Base-by-base conservation (phyloP, 2,329 filamentous ascomycete genomes). In the Trichoderma hamatum region DNA sequence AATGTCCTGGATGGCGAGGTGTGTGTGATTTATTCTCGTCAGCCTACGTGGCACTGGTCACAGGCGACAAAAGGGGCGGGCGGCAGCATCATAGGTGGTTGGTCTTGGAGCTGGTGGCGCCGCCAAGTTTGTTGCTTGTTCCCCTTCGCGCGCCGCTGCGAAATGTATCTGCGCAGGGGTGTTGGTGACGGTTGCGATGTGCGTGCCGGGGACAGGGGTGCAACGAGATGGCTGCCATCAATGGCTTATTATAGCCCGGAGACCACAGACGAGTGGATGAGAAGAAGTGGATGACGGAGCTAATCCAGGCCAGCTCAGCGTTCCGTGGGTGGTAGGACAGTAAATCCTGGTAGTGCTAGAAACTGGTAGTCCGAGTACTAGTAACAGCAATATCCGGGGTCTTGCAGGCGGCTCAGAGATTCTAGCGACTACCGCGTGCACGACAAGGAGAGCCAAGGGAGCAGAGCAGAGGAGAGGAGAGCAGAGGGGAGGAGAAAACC, bases 31-130 rank as follows among this genome's bases (percentile, higher is more conserved):
- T 51, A 51, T 54, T 68, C 62, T 70, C 59, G 69, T 62, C 30
- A 49, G 65, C 34, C 69, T 70, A 70, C 69, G 69, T 70, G 69
- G 69, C 69, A 70, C 69, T 70, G 65, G 54, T 70, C 69, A 68
- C 65, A 60, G 60, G 67, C 69, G 58, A 70, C 43, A 70, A 70
- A 69, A 59, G 67, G 65, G 69, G 69, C 65, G 65, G 69, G 69
- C 60, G 65, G 59, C 65, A 59, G 52, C 69, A 36, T 68, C 39
- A 59, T 56, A 59, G 58, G 69, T 56, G 62, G 62, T 63, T 49
- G 39, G 64, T 13, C 58, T 68, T 46, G 58, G 51, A 46, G 68
- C 51, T 62, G 66, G 68, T 67, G 68, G 68, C 68, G 68, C 56
- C 68, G 68, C 68, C 63, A 67, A 61, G 49, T 43, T 19, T 43